These are phyloP conservation scores for Echium plantagineum DNA, from an alignment of 257 asterid species.

Conservation along the genomic window DNA sequence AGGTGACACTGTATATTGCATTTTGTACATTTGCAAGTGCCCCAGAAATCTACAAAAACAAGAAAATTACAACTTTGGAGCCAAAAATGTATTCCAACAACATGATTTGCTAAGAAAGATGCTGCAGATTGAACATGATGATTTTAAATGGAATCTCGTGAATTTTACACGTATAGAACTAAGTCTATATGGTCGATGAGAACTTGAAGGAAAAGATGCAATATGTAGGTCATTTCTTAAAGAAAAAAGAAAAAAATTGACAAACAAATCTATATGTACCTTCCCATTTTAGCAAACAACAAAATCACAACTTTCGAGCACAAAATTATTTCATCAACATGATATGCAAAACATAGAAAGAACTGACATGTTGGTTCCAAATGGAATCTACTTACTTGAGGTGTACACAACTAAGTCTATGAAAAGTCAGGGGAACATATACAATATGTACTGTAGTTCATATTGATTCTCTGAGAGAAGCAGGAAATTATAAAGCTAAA, in stretches of 20 bases:
- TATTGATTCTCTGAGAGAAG: not conserved
- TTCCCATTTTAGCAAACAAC: not conserved
- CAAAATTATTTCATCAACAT: not conserved
- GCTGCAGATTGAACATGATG: not conserved
- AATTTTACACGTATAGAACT: not conserved
- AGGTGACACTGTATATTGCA: constrained; percentile 55
- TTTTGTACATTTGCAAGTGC: constrained; percentile 45
- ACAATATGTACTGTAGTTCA: not conserved
- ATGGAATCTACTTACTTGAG: not conserved
- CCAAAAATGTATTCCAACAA: not conserved
- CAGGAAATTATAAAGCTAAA: constrained; percentile 3
- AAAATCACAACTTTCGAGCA: not conserved
- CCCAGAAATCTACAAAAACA: constrained; percentile 21
- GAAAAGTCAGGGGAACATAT: not conserved
- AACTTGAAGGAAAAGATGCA: not conserved
- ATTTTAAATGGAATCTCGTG: not conserved
- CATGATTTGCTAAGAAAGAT: constrained; percentile 1
- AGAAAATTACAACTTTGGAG: not conserved
- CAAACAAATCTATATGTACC: too few relatives aligned
- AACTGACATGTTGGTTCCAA: not conserved
- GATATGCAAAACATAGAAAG: not conserved
- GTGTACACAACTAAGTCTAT: not conserved
- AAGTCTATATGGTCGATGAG: not conserved
- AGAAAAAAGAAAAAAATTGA: not conserved
- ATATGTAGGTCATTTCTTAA: not conserved